Evolutionary conservation across 305 asterid genomes (phyloP), one percentile per base, ranked within the genome.

Genomic region (Fraxinus dipetala): DNA sequence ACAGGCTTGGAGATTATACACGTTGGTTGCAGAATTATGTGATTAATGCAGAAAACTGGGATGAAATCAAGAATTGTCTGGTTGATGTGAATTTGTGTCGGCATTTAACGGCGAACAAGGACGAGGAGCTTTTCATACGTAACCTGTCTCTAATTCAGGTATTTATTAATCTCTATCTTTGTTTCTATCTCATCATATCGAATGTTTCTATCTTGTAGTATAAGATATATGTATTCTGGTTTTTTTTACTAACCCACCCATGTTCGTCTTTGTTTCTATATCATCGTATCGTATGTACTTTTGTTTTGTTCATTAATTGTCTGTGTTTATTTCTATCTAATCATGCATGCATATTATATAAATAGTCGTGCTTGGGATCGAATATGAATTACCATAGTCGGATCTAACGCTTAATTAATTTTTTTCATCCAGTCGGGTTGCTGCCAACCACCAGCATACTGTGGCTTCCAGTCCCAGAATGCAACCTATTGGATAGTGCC

Each of bases 401-500:
- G 54, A 43, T 43, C 18, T 14, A 16, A 48, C 0, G 20, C 8
- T 48, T 48, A 14, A 45, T 2, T 0, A 2, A 11, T 69, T 30
- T 69, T 10, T 30, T 28, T 3, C 8, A 69, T 26, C 61, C 65
- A 95, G 98, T 90, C 93, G 69, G 90, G 96, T 67, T 95, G 98
- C 84, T 95, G 98, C 91, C 88, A 93, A 83, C 97, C 98, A 45
- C 97, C 97, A 2, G 79, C 59, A 1, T 78, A 85, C 80, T 95
- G 98, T 18, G 93, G 92, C 67, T 74, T 88, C 9, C 75, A 86
- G 83, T 87, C 87, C 82, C 81, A 86, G 81, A 95, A 90, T 28
- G 92, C 88, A 2, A 93, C 96, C 0, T 78, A 59, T 84, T 91
- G 95, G 97, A 84, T 76, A 0, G 69, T 59, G 79, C 94, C 97